Conservation (phyloP, 2,329 filamentous ascomycete species). For the Fusarium mangiferae region DNA sequence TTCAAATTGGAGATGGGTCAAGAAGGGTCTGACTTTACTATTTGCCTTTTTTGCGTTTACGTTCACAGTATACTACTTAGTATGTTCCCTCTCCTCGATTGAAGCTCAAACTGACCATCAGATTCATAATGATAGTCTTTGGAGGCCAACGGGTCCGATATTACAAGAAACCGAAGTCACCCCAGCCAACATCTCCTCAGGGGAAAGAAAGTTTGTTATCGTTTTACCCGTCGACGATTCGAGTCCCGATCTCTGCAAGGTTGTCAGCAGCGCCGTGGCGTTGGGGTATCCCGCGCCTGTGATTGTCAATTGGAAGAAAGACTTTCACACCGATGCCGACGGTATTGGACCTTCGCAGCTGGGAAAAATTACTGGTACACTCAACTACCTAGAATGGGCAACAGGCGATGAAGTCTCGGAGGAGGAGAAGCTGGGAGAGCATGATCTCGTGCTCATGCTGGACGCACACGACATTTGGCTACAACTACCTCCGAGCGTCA, state of each 20-base stretch:
- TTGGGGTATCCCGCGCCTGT: slow-evolving; percentile 45
- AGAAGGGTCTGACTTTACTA: slow-evolving; percentile 13
- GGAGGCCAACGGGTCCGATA: slow-evolving; percentile 21
- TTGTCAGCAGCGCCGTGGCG: slow-evolving; percentile 42
- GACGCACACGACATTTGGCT: slow-evolving; percentile 49
- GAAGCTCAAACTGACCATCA: slow-evolving; percentile 12
- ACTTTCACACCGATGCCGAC: slow-evolving; percentile 37
- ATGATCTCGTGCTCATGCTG: slow-evolving; percentile 45
- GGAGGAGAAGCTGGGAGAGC: slow-evolving; percentile 34
- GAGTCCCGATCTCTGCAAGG: slow-evolving; percentile 46
- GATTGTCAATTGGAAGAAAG: slow-evolving; percentile 47
- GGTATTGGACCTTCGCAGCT: slow-evolving; percentile 44
- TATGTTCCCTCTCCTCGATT: neutral
- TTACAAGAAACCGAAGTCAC: slow-evolving; percentile 1
- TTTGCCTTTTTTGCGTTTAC: neutral
- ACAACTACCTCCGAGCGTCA: slow-evolving; percentile 44
- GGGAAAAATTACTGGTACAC: slow-evolving; percentile 45
- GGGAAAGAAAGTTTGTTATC: slow-evolving; percentile 40
- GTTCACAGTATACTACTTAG: slow-evolving; percentile 29
- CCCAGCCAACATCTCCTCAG: slow-evolving; percentile 15
- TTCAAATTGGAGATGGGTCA: slow-evolving; percentile 28
- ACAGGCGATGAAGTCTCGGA: slow-evolving; percentile 19
- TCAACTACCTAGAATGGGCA: slow-evolving; percentile 43
- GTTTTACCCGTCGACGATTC: slow-evolving; percentile 41
- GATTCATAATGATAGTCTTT: slow-evolving; percentile 35